Conservation (phyloP, 192 early-diverging fungal genomes). For the Gaertneriomyces semiglobifer region DNA sequence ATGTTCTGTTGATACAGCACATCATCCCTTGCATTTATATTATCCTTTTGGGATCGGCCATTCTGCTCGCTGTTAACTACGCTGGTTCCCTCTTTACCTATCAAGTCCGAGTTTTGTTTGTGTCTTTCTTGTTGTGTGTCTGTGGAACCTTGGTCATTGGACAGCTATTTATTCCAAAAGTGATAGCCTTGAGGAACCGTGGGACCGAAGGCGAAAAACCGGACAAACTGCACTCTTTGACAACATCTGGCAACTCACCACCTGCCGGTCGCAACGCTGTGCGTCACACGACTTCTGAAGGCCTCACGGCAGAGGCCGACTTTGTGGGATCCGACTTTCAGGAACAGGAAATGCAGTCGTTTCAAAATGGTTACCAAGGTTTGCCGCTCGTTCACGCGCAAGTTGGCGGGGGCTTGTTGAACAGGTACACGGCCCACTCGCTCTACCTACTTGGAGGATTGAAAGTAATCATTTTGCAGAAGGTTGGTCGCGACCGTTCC, state of each 20-base stretch:
- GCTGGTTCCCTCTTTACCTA: slow-evolving; percentile 2
- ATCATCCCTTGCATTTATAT: slow-evolving; percentile 16
- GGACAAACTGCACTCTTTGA: not conserved
- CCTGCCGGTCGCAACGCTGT: not conserved
- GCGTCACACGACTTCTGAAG: not conserved
- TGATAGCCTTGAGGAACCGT: slow-evolving; percentile 1
- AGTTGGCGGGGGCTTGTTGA: not conserved
- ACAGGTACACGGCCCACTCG: not conserved
- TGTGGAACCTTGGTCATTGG: not conserved
- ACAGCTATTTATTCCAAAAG: slow-evolving; percentile 15
- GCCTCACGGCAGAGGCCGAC: not conserved
- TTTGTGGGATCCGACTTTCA: not conserved
- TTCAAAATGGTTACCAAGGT: not conserved
- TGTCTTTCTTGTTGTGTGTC: slow-evolving; percentile 3
- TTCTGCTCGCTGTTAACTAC: slow-evolving; percentile 10
- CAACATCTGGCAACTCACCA: not conserved
- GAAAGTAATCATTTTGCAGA: not conserved
- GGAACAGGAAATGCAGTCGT: not conserved
- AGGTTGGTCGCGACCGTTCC: too few relatives aligned
- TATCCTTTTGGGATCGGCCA: slow-evolving; percentile 5
- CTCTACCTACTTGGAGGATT: not conserved
- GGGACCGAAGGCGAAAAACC: not conserved
- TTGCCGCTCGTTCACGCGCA: not conserved
- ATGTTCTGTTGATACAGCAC: slow-evolving; percentile 3
- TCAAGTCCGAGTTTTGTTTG: slow-evolving; percentile 4